Evolutionary conservation across 1,284 basidiomycete genomes (phyloP), one percentile per base, ranked within the genome.

Genomic region (Marasmius tenuissimus): DNA sequence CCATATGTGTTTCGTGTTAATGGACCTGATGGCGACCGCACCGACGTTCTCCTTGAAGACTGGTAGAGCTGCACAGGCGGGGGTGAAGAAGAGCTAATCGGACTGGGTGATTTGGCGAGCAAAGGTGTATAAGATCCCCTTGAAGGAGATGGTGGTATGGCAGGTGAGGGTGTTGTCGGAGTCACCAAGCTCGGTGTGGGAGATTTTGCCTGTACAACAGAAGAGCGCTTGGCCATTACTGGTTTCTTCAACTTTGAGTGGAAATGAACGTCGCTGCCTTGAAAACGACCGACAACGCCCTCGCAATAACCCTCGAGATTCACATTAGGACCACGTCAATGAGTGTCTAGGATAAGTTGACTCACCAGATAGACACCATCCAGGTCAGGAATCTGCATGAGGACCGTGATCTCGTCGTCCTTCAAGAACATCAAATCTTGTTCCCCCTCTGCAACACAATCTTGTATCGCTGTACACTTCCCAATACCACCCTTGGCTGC

Each of bases 381-480:
- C 12, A 78, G 70, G 5, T 84, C 81, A 0, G 81, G 78, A 0
- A 93, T 69, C 62, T 93, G 91, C 81, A 91, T 86, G n/a, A 96
- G 78, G 0, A 96, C 89, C 0, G 84, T 84, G 56, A 96, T 89
- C 66, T 89, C 85, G 69, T 96, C 94, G 65, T 88, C 90, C 90
- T 90, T 87, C 64, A 95, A 78, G 72, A 96, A 96, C 94, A 96
- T 96, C 58, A 96, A 81, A 73, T 95, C 92, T 51, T 90, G 89
- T 11, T 85, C 77, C 49, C 83, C 80, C 71, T 93, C 87, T 1
- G 92, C 92, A 8, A 93, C 84, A 68, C 91, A 93, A 71, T 96
- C 93, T 57, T 82, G 79, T 35, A 82, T 62, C 1, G 92, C 92
- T 0, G 84, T 87, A 65, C 90, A 91, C 66, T 79, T 87, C 2